Conservation (phyloP, 2,329 filamentous ascomycete species). For the Thelonectria blattea region DNA sequence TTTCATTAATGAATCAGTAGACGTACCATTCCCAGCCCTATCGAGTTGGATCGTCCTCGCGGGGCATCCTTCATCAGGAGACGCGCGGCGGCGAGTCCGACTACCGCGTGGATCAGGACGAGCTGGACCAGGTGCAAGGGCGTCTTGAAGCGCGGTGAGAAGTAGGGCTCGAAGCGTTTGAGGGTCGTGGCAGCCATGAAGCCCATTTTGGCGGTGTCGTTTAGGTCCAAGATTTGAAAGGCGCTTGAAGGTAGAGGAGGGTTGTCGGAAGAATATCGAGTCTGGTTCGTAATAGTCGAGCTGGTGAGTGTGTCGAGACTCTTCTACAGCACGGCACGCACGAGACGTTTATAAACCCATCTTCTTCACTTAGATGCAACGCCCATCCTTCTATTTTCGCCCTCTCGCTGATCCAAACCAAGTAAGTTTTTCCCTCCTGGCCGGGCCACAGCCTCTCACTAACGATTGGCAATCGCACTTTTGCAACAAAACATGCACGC, state of each 20-base stretch:
- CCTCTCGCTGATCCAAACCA: not conserved
- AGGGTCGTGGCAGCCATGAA: not conserved
- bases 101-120: slow-evolving; percentile 9
- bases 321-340: not conserved
- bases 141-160: slow-evolving; percentile 10
- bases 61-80: slow-evolving; percentile 21
- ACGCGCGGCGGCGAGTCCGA: slow-evolving; percentile 24
- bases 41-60: slow-evolving; percentile 25
- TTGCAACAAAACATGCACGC: not conserved
- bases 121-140: slow-evolving; percentile 11
- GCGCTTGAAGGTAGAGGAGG: too few relatives aligned
- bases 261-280: too few relatives aligned
- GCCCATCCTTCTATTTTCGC: not conserved
- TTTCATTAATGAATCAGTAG: not conserved
- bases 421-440: not conserved
- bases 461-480: not conserved
- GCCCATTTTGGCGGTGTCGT: not conserved
- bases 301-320: not conserved
- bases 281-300: too few relatives aligned
- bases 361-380: not conserved
- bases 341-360: not conserved
- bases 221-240: too few relatives aligned
- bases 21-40: slow-evolving; percentile 30
- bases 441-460: not conserved
- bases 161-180: slow-evolving; percentile 11